These are phyloP conservation scores for Phaeomoniella chlamydospora DNA, from an alignment of 2,329 filamentous ascomycete genomes.

Conservation along the genomic window DNA sequence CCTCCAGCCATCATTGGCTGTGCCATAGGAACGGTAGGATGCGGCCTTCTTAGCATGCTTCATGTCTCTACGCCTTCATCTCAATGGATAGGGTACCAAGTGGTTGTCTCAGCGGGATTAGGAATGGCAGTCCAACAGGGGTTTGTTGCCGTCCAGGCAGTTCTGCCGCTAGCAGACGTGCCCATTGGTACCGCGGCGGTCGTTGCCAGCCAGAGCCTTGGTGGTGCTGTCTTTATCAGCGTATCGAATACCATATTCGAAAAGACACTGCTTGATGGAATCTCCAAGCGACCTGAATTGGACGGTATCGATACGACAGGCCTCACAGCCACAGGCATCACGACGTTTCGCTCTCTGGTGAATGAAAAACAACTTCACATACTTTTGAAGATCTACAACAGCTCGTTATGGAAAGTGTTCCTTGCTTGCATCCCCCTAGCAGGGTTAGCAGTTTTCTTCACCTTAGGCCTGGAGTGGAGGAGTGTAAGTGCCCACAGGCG, in stretches of 20 bases:
- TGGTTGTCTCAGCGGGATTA: slow-evolving; percentile 11
- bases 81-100: slow-evolving; percentile 15
- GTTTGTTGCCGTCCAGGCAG: slow-evolving; percentile 9
- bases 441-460: slow-evolving; percentile 6
- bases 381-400: slow-evolving; percentile 8
- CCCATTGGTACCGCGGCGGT: slow-evolving; percentile 10
- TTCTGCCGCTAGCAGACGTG: slow-evolving; percentile 7
- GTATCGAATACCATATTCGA: slow-evolving; percentile 11
- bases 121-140: slow-evolving; percentile 11
- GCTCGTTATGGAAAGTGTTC: slow-evolving; percentile 7
- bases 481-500: neutral
- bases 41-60: slow-evolving; percentile 13
- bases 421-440: slow-evolving; percentile 7
- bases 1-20: slow-evolving; percentile 12
- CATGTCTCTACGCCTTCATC: slow-evolving; percentile 6
- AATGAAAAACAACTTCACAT: slow-evolving; percentile 2
- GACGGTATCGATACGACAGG: slow-evolving; percentile 4
- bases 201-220: slow-evolving; percentile 8
- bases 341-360: slow-evolving; percentile 5
- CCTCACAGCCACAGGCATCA: slow-evolving; percentile 7
- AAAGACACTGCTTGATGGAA: slow-evolving; percentile 6
- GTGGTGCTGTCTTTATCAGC: slow-evolving; percentile 11
- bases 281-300: slow-evolving; percentile 4
- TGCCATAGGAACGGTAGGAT: slow-evolving; percentile 11
- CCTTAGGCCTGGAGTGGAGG: slow-evolving; percentile 4